A percentile compares a stretch with the other conserved stretches of the same genome.
Evolutionary conservation across 116 monocot genomes (phyloP).

Genomic region (Cymodocea nodosa): DNA sequence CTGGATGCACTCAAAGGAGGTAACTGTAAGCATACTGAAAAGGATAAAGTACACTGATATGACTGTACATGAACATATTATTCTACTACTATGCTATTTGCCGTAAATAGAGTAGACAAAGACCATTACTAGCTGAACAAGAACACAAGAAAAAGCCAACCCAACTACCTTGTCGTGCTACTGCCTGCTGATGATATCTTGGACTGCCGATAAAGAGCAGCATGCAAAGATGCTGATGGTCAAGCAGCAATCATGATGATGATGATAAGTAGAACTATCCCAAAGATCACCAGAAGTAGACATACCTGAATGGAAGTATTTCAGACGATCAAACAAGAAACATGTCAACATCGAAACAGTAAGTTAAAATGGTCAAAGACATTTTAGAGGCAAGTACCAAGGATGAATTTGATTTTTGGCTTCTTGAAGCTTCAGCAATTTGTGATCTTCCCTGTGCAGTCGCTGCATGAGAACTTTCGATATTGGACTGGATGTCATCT

Average conservation of each 20-base stretch:
- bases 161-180: too few species aligned
- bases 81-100: too few species aligned
- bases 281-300: slow-evolving; percentile 19
- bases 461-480: slow-evolving; percentile 42
- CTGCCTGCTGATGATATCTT: too few species aligned
- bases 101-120: too few species aligned
- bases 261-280: slow-evolving; percentile 10
- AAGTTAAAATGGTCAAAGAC: neutral
- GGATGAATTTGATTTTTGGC: slow-evolving; percentile 75
- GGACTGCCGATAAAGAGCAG: too few species aligned
- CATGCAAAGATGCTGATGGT: neutral
- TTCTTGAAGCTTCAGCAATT: slow-evolving; percentile 53
- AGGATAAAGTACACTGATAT: too few species aligned
- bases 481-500: slow-evolving; percentile 74
- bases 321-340: neutral
- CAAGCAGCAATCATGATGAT: slow-evolving; percentile 15
- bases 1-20: too few species aligned
- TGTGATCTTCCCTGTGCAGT: slow-evolving; percentile 57
- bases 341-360: neutral
- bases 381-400: slow-evolving; percentile 29
- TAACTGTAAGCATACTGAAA: too few species aligned
- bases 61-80: too few species aligned
- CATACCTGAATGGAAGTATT: slow-evolving; percentile 9
- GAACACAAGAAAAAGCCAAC: too few species aligned
- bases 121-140: too few species aligned